phyloP scores from a whole-genome alignment of 208 protist genomes.

The Leishmania major region DNA sequence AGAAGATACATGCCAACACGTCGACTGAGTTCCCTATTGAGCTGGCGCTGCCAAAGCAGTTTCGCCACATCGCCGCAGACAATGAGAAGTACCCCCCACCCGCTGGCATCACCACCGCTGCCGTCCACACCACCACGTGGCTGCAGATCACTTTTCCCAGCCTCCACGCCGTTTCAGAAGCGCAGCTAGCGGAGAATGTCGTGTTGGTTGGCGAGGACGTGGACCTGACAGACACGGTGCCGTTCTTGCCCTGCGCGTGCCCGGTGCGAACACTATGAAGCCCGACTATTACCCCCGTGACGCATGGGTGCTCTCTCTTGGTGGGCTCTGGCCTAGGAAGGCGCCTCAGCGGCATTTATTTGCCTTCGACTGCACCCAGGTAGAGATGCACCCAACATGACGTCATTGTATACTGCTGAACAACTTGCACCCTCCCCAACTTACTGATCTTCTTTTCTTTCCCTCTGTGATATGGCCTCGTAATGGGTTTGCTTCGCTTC shows the following conservation, averaged over 20 bases:
- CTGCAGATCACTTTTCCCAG: conserved; percentile 37
- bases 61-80: conserved; percentile 13
- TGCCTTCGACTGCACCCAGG: background rate
- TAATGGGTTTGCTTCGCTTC: background rate
- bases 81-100: conserved; percentile 7
- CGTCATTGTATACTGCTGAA: conserved; percentile 1
- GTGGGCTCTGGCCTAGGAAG: background rate
- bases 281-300: background rate
- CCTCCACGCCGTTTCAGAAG: conserved; percentile 30
- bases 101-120: conserved; percentile 7
- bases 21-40: conserved; percentile 8
- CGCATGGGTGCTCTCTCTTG: background rate
- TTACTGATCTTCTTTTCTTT: background rate
- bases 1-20: conserved; percentile 18
- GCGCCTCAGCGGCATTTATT: background rate
- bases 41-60: conserved; percentile 21
- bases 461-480: background rate
- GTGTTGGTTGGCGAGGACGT: conserved; percentile 40
- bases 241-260: conserved; percentile 30
- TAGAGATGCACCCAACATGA: background rate
- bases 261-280: background rate
- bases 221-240: conserved; percentile 34
- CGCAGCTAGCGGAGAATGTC: conserved; percentile 14
- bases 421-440: conserved; percentile 8
- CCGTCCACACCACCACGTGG: conserved; percentile 21